phyloP scores from a whole-genome alignment of 345 rosid species.

The Euclidium syriacum region DNA sequence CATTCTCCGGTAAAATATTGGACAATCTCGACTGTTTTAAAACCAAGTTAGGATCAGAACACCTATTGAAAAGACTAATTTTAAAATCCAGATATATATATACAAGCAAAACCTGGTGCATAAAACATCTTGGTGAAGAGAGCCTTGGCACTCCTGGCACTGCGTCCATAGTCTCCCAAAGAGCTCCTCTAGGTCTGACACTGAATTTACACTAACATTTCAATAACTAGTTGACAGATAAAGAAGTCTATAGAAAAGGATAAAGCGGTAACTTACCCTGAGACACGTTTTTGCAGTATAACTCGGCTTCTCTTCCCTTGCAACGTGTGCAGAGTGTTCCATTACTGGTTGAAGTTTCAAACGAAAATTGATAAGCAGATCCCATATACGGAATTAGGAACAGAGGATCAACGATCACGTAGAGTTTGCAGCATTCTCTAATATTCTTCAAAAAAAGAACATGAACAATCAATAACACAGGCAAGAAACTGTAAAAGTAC shows the following conservation, averaged over 20 bases:
- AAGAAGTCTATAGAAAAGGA: slow-evolving; percentile 4
- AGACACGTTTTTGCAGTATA: slow-evolving; percentile 82
- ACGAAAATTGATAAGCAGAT: background rate
- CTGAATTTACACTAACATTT: slow-evolving; percentile 37
- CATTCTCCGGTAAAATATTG: slow-evolving; percentile 94
- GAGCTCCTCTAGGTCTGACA: slow-evolving; percentile 75
- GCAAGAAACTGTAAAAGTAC: slow-evolving; percentile 28
- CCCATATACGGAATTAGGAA: background rate
- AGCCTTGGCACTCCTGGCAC: slow-evolving; percentile 98
- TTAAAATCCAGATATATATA: too few species aligned
- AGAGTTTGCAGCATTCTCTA: slow-evolving; percentile 5
- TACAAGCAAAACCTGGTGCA: slow-evolving; percentile 71
- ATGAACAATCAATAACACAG: slow-evolving; percentile 8
- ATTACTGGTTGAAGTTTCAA: slow-evolving; percentile 27
- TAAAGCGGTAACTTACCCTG: slow-evolving; percentile 46
- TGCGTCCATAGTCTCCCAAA: slow-evolving; percentile 94
- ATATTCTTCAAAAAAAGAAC: background rate
- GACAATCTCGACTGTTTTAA: slow-evolving; percentile 88
- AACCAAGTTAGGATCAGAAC: slow-evolving; percentile 11
- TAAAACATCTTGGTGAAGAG: slow-evolving; percentile 97
- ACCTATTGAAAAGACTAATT: background rate
- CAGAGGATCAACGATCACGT: background rate
- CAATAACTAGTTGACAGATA: background rate
- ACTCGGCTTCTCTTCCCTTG: slow-evolving; percentile 94
- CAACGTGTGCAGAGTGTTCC: slow-evolving; percentile 75